phyloP scores from a whole-genome alignment of 768 basidiomycete species.

The Agaricus blazei region DNA sequence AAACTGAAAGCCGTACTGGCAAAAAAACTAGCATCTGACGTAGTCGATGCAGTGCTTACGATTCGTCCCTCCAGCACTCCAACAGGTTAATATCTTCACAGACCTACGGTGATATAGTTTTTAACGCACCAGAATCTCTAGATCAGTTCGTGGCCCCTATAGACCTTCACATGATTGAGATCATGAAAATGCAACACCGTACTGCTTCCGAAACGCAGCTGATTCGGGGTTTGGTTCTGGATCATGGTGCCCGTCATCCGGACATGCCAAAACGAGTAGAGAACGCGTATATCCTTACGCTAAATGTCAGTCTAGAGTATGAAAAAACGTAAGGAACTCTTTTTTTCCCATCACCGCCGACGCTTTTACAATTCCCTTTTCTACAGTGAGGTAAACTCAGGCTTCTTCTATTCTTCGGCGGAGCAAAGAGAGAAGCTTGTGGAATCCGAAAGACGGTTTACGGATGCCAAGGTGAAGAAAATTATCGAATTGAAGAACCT shows the following conservation, averaged over 20 bases:
- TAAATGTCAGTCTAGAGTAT: slow-evolving; percentile 98
- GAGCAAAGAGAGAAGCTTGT: slow-evolving; percentile 99
- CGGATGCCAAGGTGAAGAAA: slow-evolving; percentile 92
- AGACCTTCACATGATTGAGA: slow-evolving; percentile 98
- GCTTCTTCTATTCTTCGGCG: slow-evolving; percentile 98
- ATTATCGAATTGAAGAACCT: slow-evolving; percentile 95
- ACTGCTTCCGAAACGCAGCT: slow-evolving; percentile 97
- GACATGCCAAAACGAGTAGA: slow-evolving; percentile 99
- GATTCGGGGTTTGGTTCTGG: slow-evolving; percentile 90
- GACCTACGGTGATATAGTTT: not conserved
- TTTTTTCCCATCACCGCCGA: slow-evolving; percentile 9
- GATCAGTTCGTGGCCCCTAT: slow-evolving; percentile 84
- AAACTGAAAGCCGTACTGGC: slow-evolving; percentile 83
- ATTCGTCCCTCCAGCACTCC: slow-evolving; percentile 69
- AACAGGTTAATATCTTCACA: slow-evolving; percentile 39
- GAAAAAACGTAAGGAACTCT: slow-evolving; percentile 86
- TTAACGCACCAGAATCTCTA: slow-evolving; percentile 38
- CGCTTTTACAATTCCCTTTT: slow-evolving; percentile 14
- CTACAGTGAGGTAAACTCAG: slow-evolving; percentile 95
- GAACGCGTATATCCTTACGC: slow-evolving; percentile 90
- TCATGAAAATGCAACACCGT: slow-evolving; percentile 99
- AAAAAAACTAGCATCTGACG: slow-evolving; percentile 82
- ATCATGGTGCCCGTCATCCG: slow-evolving; percentile 96
- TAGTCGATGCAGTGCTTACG: slow-evolving; percentile 92
- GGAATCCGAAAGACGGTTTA: slow-evolving; percentile 91